A percentile compares a stretch with the other conserved stretches of the same genome.
Conservation (phyloP, 2,329 filamentous ascomycete species). For the Apiospora sp. region DNA sequence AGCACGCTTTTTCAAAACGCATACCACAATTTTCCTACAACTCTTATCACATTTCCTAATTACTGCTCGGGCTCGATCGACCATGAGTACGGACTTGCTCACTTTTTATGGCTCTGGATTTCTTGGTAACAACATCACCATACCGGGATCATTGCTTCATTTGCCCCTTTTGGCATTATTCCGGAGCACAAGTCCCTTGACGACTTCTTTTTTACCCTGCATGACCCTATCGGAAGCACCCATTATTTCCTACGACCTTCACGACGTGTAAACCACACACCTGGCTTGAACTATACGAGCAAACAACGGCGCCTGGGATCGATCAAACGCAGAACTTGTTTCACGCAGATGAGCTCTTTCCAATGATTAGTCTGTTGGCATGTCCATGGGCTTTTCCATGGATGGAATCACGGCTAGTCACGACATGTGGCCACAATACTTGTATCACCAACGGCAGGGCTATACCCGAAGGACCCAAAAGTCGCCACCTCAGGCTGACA, state of each 20-base stretch:
- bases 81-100: not conserved
- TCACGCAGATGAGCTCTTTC: not conserved
- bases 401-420: not conserved
- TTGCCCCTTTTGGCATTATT: not conserved
- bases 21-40: conserved; percentile 12
- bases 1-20: not conserved
- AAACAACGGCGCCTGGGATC: not conserved
- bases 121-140: not conserved
- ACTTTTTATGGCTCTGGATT: not conserved
- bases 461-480: not conserved
- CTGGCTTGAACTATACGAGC: conserved; percentile 1
- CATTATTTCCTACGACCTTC: conserved; percentile 21
- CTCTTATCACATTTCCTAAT: conserved; percentile 16
- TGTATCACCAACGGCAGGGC: conserved; percentile 2
- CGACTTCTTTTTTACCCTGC: conserved; percentile 12
- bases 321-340: not conserved
- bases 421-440: not conserved
- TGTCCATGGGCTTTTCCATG: not conserved
- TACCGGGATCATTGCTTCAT: conserved; percentile 2
- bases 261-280: conserved; percentile 13
- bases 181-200: not conserved
- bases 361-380: no score
- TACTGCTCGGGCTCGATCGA: conserved; percentile 3
- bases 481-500: not conserved
- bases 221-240: conserved; percentile 3